Evolutionary conservation across 2,329 filamentous ascomycete species (phyloP).

Genomic region (Fusarium sp.): DNA sequence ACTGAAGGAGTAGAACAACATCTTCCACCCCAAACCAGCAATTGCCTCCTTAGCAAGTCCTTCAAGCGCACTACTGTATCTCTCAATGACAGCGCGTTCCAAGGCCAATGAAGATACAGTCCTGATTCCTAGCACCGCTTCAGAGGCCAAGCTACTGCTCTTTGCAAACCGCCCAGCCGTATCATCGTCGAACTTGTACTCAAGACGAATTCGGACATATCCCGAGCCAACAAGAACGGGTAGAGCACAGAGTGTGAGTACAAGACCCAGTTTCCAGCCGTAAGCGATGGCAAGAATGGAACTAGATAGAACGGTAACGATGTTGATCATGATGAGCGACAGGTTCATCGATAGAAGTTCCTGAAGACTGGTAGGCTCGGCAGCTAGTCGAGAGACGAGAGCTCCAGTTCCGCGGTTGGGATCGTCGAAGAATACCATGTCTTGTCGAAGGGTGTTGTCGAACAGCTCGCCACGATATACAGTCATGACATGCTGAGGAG

Average conservation of each 20-base stretch:
- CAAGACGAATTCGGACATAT: slow-evolving; percentile 59
- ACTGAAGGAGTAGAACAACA: slow-evolving; percentile 53
- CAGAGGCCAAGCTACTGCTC: slow-evolving; percentile 60
- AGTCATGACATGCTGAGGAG: slow-evolving; percentile 43
- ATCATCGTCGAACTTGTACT: slow-evolving; percentile 56
- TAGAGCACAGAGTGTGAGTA: slow-evolving; percentile 56
- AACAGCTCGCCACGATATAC: slow-evolving; percentile 55
- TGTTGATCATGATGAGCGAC: slow-evolving; percentile 56
- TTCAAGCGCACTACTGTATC: slow-evolving; percentile 47
- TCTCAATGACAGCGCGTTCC: slow-evolving; percentile 53
- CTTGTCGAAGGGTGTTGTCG: slow-evolving; percentile 62
- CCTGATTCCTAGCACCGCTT: slow-evolving; percentile 59
- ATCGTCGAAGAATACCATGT: slow-evolving; percentile 59
- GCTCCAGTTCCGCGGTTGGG: slow-evolving; percentile 51
- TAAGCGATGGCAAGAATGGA: slow-evolving; percentile 56
- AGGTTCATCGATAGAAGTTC: slow-evolving; percentile 62
- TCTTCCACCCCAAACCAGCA: slow-evolving; percentile 48
- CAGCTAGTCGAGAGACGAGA: slow-evolving; percentile 49
- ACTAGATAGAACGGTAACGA: slow-evolving; percentile 57
- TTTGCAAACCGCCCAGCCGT: slow-evolving; percentile 55
- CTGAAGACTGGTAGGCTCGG: slow-evolving; percentile 57
- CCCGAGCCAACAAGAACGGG: slow-evolving; percentile 56
- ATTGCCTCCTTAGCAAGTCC: slow-evolving; percentile 46
- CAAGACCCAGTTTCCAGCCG: slow-evolving; percentile 62
- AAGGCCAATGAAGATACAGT: slow-evolving; percentile 60